These are phyloP conservation scores for Lipomyces yamadae DNA, from an alignment of 805 yeast species.

Conservation along the genomic window DNA sequence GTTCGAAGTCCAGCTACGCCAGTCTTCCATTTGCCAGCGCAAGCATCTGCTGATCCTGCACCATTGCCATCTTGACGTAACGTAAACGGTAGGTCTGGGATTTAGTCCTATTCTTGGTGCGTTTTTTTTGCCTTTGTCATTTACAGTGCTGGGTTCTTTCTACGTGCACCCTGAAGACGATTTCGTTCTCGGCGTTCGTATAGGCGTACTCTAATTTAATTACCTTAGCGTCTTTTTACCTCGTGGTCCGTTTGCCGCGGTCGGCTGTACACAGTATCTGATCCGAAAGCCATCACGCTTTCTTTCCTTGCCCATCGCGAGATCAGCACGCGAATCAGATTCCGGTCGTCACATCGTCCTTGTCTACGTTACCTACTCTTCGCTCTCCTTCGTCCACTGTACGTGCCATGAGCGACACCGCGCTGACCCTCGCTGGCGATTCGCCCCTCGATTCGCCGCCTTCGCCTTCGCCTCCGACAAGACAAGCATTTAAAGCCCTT, in stretches of 20 bases:
- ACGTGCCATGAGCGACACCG: background rate
- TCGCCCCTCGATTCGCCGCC: background rate
- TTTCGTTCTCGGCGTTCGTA: too few relatives aligned
- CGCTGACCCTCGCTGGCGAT: background rate
- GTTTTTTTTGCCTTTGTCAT: background rate
- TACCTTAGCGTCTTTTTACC: background rate
- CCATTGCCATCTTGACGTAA: background rate
- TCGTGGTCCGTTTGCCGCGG: background rate
- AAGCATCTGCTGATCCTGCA: background rate
- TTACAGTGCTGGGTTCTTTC: background rate
- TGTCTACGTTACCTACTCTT: background rate
- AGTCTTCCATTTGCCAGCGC: background rate
- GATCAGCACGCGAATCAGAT: background rate
- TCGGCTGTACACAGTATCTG: background rate
- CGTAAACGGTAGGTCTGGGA: background rate
- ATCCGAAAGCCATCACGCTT: background rate
- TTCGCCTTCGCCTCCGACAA: background rate
- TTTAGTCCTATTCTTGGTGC: background rate
- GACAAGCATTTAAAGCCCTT: background rate
- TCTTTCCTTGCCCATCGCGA: background rate
- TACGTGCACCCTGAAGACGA: background rate
- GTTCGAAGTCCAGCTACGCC: background rate
- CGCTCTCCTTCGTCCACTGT: background rate
- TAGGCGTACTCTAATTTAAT: too few relatives aligned
- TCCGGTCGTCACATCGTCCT: background rate